phyloP scores from a whole-genome alignment of 495 filamentous ascomycete genomes.

The Platismatia glauca region DNA sequence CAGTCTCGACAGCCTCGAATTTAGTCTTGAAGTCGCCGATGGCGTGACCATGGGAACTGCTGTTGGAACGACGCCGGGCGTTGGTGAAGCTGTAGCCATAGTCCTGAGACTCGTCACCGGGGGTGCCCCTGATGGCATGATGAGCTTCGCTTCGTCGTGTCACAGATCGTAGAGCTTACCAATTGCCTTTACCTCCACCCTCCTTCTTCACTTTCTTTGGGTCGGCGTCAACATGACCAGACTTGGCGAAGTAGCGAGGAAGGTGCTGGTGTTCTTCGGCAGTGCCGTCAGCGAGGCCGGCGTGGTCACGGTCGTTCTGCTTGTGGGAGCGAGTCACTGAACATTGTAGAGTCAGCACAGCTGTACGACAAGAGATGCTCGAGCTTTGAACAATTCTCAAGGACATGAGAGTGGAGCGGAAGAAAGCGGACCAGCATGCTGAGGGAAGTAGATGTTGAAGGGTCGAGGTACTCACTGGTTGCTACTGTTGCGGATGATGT shows the following conservation, averaged over 20 bases:
- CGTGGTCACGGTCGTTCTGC: conserved; percentile 78
- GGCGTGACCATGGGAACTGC: conserved; percentile 55
- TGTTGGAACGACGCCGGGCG: conserved; percentile 86
- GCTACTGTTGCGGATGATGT: background rate
- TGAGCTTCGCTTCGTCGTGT: background rate
- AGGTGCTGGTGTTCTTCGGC: conserved; percentile 54
- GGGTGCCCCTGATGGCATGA: conserved; percentile 55
- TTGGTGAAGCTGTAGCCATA: conserved; percentile 73
- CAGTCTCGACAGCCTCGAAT: conserved; percentile 73
- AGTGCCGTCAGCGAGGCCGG: conserved; percentile 54
- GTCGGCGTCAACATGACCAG: conserved; percentile 68
- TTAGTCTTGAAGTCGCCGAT: conserved; percentile 72
- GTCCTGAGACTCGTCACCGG: conserved; percentile 75
- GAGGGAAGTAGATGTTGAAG: background rate
- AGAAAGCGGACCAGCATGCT: background rate
- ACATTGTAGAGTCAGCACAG: background rate
- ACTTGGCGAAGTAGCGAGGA: conserved; percentile 87
- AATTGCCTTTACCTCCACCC: conserved; percentile 86
- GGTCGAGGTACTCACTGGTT: background rate
- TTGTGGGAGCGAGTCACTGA: conserved; percentile 97
- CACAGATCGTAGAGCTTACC: conserved; percentile 48
- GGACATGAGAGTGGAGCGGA: background rate
- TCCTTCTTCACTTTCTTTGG: conserved; percentile 96
- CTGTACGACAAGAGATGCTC: background rate
- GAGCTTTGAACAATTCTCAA: background rate